Evolutionary conservation across 345 rosid species (phyloP), one percentile per base, ranked within the genome.

Genomic region (Balakata baccata): DNA sequence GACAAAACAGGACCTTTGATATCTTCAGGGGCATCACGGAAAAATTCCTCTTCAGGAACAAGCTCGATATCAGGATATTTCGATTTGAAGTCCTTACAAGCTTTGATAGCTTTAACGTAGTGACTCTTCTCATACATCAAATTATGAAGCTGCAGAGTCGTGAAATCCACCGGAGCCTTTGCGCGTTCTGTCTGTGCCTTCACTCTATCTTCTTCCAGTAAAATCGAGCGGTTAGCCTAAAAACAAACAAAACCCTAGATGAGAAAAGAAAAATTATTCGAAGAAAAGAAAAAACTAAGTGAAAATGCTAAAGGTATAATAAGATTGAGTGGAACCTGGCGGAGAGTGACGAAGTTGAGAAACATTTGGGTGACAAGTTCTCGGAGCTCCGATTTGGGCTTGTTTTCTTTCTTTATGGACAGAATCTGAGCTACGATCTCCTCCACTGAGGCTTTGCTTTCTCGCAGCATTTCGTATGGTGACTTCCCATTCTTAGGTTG

Each of bases 91-190:
- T 91, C 96, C 75, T 84, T 89, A 49, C 92, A 90, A 38, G 97
- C 83, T 78, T 87, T 92, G 18, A 83, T 92, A 43, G 98, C 98
- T 84, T 95, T 95, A 11, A 86, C 75, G 61, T 95, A 95, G 73
- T 89, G 94, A 47, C 89, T 87, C 84, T 91, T 95, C 92, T 95
- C 99, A 62, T 95, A 95, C 94, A 89, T 89, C 75, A 92, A 82
- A 79, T 87, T 95, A 60, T 92, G 96, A 39, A 89, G 89, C 86
- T 89, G 89, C 81, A 95, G 69, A 1, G 97, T 84, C 68, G 97
- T 89, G 67, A 86, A 86, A 70, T 95, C 97, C 62, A 92, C 85
- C 0, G 97, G 92, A 23, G 92, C 89, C 77, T 92, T 92, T 7
- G 90, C 87, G 14, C 80, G 81, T 63, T 90, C 98, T 11, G 87